Evolutionary conservation across 1,139 yeast species (phyloP), one percentile per base, ranked within the genome.

Genomic region (Sugiyamaella xylanicola): DNA sequence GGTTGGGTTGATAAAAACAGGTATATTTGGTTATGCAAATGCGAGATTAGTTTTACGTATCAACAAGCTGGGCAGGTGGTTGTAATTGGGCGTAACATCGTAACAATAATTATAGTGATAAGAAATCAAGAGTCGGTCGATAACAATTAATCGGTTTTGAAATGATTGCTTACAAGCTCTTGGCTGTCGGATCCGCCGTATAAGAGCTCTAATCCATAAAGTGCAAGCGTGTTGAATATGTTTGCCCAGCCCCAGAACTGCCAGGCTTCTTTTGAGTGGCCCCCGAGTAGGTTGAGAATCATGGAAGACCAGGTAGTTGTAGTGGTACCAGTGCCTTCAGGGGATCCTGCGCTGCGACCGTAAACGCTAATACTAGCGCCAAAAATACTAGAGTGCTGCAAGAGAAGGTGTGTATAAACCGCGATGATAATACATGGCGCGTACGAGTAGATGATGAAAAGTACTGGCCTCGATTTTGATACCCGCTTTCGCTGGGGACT

Each of bases 221-320:
- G 75, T n/a, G 83, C 74, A 57, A 93, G 75, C 11, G 96, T 87
- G 54, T 86, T 81, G 62, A 85, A 85, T 78, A 92, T 88, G 68
- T 92, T 92, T 56, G 88, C 80, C 98, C 98, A 92, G 64, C 92
- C 90, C 98, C 99, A 92, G 70, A 92, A 88, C 66, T 89, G 90
- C 89, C 96, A 87, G 15, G 77, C 67, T 51, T 63, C 63, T 44
- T 72, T 67, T 13, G 59, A 95, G 84, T 69, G 88, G 85, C 48
- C 83, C 86, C 56, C 83, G 73, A 51, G 81, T 59, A 58, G 68
- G 62, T 64, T 57, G 46, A 60, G 42, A 27, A 59, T 48, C 43
- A 62, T 35, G 11, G 58, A 53, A 36, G 59, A 60, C 61, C 61
- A 55, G 35, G 64, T 59, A 37, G 65, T n/a, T 40, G 41, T 48